A percentile compares a stretch with the other conserved stretches of the same genome.
Conservation (phyloP, 306 rosid species). For the Inga leiocalycina region DNA sequence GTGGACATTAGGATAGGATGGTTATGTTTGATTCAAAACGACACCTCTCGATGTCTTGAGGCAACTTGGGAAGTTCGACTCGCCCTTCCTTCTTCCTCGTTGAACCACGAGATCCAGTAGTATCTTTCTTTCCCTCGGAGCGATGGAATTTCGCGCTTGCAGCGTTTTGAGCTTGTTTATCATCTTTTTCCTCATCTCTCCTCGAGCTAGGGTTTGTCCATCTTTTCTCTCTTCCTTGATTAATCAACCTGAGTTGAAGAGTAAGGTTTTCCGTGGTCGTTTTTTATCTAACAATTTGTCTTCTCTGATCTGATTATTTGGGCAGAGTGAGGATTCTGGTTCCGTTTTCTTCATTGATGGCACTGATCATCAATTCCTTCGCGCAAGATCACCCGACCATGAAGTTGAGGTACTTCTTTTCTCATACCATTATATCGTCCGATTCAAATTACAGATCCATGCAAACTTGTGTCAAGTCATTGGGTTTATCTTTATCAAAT, state of each 20-base stretch:
- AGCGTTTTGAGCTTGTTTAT: slow-evolving; percentile 34
- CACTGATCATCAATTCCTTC: slow-evolving; percentile 38
- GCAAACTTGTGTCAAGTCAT: neutral
- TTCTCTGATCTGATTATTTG: slow-evolving; percentile 30
- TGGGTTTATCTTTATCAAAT: neutral
- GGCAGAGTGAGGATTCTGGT: slow-evolving; percentile 48
- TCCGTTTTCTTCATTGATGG: slow-evolving; percentile 46
- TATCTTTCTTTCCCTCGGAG: slow-evolving; percentile 2
- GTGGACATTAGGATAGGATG: neutral
- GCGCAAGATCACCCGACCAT: slow-evolving; percentile 39
- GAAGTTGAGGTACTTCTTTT: slow-evolving; percentile 34
- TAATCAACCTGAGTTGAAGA: neutral
- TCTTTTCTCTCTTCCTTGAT: slow-evolving; percentile 23
- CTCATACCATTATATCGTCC: neutral
- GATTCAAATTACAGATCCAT: slow-evolving; percentile 28
- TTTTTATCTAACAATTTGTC: slow-evolving; percentile 39
- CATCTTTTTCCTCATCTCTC: slow-evolving; percentile 33
- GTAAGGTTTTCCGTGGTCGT: slow-evolving; percentile 14
- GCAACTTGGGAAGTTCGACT: neutral
- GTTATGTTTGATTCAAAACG: neutral
- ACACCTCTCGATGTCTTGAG: neutral
- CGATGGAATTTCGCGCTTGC: slow-evolving; percentile 47
- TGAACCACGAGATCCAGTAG: neutral
- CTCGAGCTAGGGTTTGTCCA: slow-evolving; percentile 39
- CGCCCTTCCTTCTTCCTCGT: neutral